Evolutionary conservation across 2,329 filamentous ascomycete species (phyloP).

Genomic region (Gnomoniopsis sp.): DNA sequence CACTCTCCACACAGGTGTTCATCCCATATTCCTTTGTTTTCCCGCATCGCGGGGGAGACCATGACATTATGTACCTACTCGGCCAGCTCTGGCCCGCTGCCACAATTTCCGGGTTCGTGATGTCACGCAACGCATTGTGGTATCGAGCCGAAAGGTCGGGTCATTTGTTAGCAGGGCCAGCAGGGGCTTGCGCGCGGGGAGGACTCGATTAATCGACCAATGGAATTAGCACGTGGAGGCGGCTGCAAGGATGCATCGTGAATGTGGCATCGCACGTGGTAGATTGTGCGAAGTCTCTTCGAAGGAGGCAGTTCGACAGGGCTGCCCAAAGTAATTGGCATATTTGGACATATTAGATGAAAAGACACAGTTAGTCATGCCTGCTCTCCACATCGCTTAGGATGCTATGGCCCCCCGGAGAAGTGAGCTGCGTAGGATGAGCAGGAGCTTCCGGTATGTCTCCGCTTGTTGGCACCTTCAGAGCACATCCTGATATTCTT

Average conservation of each 20-base stretch:
- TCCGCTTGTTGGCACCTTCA: too few relatives aligned
- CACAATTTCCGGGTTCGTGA: background rate
- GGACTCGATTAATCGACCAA: background rate
- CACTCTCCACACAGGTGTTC: background rate
- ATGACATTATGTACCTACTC: background rate
- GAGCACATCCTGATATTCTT: too few relatives aligned
- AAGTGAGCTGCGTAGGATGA: too few relatives aligned
- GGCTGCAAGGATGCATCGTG: background rate
- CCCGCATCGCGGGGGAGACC: background rate
- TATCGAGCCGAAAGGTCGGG: background rate
- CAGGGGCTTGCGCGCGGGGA: conserved; percentile 3
- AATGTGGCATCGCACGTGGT: conserved; percentile 1
- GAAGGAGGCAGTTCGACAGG: background rate
- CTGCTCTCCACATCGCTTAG: too few relatives aligned
- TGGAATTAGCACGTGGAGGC: conserved; percentile 11
- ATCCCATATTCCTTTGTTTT: background rate
- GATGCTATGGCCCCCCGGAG: too few relatives aligned
- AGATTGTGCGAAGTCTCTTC: background rate
- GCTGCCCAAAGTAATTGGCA: too few relatives aligned
- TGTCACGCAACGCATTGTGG: conserved; percentile 3
- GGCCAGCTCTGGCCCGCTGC: background rate
- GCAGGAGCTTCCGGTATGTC: too few relatives aligned
- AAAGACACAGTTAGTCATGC: too few relatives aligned
- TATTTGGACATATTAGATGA: too few relatives aligned
- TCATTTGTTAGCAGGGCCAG: background rate